Conservation (phyloP, 331 rosid genomes). For the Ulmus americana region DNA sequence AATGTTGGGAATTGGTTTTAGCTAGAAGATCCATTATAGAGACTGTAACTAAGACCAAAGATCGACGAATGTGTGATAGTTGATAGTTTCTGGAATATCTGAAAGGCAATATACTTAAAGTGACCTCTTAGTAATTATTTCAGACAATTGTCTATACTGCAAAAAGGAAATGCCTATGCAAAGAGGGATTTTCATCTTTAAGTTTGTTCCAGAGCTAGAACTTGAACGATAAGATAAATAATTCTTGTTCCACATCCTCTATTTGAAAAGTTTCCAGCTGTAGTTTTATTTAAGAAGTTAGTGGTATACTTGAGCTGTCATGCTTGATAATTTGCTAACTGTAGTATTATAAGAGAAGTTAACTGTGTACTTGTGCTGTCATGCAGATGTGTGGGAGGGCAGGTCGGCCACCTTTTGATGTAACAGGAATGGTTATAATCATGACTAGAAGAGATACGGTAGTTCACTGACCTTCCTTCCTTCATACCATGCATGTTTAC, state of each 20-base stretch:
- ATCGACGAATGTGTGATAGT: slow-evolving; percentile 5
- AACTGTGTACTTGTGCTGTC: slow-evolving; percentile 4
- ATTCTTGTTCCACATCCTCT: too few relatives aligned
- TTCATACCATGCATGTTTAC: background rate
- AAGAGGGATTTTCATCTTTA: slow-evolving; percentile 7
- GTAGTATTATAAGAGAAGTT: too few relatives aligned
- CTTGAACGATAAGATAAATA: background rate
- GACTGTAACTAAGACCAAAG: background rate
- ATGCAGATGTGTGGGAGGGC: slow-evolving; percentile 96
- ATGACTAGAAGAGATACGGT: slow-evolving; percentile 99
- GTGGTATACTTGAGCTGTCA: too few relatives aligned
- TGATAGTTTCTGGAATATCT: background rate
- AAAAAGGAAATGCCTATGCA: slow-evolving; percentile 7
- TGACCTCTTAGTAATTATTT: background rate
- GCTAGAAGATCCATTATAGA: background rate
- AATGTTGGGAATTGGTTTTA: background rate
- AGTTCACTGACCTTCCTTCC: slow-evolving; percentile 18
- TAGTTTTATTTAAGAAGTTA: too few relatives aligned
- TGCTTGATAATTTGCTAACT: too few relatives aligned
- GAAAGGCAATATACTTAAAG: background rate
- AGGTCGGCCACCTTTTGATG: slow-evolving; percentile 98
- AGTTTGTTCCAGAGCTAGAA: background rate
- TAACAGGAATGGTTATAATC: slow-evolving; percentile 89
- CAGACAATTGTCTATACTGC: background rate
- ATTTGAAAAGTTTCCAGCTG: too few relatives aligned